Evolutionary conservation across 2,329 filamentous ascomycete species (phyloP), one percentile per base, ranked within the genome.

Genomic region (Venturia oleaginea): DNA sequence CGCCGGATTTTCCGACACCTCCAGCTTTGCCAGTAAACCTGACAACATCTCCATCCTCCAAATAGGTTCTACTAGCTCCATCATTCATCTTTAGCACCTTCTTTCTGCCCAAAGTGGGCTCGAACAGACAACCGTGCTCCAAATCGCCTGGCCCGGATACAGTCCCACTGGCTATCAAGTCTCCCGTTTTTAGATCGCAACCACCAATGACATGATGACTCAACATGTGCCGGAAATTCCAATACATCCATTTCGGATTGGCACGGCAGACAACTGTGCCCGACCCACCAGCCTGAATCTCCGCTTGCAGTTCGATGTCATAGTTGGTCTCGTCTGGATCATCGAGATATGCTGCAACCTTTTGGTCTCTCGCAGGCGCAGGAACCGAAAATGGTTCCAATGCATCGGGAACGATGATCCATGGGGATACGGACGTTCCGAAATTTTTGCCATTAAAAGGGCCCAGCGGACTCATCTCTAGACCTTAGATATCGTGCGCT

Each of bases 381-480:
- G 76, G 70, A 0, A 79, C 76, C 38, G 81, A 77, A 76, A 88
- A 89, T 0, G 85, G 87, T 72, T 89, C 88, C 40, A 94, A 77
- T 0, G 90, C 90, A 72, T 92, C 89, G 34, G 86, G 82, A 17
- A 91, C 78, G 3, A 94, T 87, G 1, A 94, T 84, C 90, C 90
- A 94, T 0, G 89, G 84, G 66, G 86, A 89, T 68, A 94, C 88
- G 0, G 84, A 89, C 0, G 89, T 90, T 3, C 82, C 88, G 71
- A 93, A 93, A 74, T 92, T 93, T 81, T 94, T 94, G 30, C 85
- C 81, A 67, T 90, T 92, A 77, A 94, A 93, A 0, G 90, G 90
- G 0, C 90, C 91, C 6, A 93, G 77, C 0, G 91, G 91, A 11
- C 92, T 82, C 68, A 92, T 92, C 75, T 95, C 91, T 89, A 89